A percentile compares a stretch with the other conserved stretches of the same genome.
phyloP scores from a whole-genome alignment of 1,139 yeast species.

The Ogataea hybrid region DNA sequence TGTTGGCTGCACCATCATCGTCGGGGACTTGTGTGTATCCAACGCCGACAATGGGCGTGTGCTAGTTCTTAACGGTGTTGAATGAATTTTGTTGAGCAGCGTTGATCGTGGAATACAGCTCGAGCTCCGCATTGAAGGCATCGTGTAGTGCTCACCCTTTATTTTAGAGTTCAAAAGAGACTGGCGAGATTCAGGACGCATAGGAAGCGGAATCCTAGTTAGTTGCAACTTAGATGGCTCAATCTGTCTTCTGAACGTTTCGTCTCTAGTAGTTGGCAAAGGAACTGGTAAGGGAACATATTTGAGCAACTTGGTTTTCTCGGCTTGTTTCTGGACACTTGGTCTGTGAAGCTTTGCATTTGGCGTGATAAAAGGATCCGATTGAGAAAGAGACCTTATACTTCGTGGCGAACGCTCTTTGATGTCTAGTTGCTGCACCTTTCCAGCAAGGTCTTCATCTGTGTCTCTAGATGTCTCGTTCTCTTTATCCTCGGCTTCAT shows the following conservation, averaged over 20 bases:
- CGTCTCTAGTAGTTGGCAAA: constrained; percentile 16
- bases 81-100: not conserved
- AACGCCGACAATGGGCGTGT: constrained; percentile 5
- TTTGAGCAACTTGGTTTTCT: constrained; percentile 18
- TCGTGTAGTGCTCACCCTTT: not conserved
- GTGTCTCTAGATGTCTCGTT: constrained; percentile 1
- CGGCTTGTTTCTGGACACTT: constrained; percentile 14
- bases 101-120: constrained; percentile 6
- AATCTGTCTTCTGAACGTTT: not conserved
- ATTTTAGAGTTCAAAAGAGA: constrained; percentile 9
- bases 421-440: not conserved
- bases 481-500: constrained; percentile 17
- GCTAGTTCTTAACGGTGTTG: not conserved
- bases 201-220: constrained; percentile 30
- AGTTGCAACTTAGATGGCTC: constrained; percentile 3
- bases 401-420: not conserved
- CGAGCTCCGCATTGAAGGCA: constrained; percentile 1
- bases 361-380: constrained; percentile 32
- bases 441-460: not conserved
- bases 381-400: constrained; percentile 12
- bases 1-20: constrained; percentile 17
- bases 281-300: constrained; percentile 28
- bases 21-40: constrained; percentile 7
- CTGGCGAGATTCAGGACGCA: constrained; percentile 23
- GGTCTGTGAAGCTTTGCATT: constrained; percentile 17